Base-by-base conservation (phyloP, 345 rosid species). In the Acer saccharum region DNA sequence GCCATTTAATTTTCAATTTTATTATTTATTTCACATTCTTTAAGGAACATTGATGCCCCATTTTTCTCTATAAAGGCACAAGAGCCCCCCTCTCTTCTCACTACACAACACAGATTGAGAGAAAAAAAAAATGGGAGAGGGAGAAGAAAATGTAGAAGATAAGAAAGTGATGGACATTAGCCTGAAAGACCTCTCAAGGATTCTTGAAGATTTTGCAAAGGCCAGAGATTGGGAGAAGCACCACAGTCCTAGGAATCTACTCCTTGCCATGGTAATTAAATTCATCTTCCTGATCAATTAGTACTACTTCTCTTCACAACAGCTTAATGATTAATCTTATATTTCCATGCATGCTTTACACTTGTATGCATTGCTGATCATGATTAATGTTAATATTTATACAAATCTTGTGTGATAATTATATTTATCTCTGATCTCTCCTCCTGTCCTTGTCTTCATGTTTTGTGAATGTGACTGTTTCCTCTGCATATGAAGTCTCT, bases 211-310 rank as follows among this genome's bases (percentile, higher is more conserved):
- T 35, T 87, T 87, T 57, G 88, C 86, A 73, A 79, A 44, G 68
- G 88, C 82, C 13, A 87, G 88, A 82, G 89, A 84, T 20, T 87
- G 85, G 88, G 88, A 83, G 68, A 81, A 79, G 78, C 81, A 76
- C 57, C 89, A 87, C 41, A 84, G 81, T 69, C 89, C 89, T 1
- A 81, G 89, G 65, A 87, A 87, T 79, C 84, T 87, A 23, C 87
- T 87, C 52, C 89, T 87, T 84, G 89, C 89, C 23, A 84, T 87
- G 85, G 88, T 87, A 35, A 35, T 4, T 35, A 35, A 87, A 69
- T 54, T 57, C 50, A 20, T 72, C 61, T 10, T 25, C 14, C 2
- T n/a, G 39, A 3, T 39, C 46, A 43, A 43, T 43, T 4, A 35
- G 6, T 43, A 8, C 46, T 43, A 43, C 11, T 48, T 16, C 48